These are phyloP conservation scores for Nitzschia sp. DNA, from an alignment of 108 stramenopile genomes.

Conservation along the genomic window DNA sequence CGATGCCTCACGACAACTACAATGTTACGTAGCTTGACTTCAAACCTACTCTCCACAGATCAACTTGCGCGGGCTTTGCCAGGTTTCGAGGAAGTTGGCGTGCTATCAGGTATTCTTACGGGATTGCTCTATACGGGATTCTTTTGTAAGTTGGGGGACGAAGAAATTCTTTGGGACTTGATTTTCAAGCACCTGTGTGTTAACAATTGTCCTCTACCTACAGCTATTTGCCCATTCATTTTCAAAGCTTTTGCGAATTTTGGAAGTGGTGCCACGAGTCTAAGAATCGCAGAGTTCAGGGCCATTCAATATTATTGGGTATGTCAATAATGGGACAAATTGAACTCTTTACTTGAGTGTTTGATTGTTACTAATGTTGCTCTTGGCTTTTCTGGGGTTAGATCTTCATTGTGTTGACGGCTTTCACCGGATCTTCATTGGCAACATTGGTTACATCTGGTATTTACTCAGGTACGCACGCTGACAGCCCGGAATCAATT, in stretches of 20 bases:
- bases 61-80: constrained; percentile 8
- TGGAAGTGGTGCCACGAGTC: constrained; percentile 65
- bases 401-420: constrained; percentile 72
- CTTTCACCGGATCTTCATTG: constrained; percentile 69
- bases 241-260: constrained; percentile 88
- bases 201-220: too few relatives aligned
- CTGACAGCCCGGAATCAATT: too few relatives aligned
- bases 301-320: constrained; percentile 40
- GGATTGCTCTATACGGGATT: constrained; percentile 67
- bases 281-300: constrained; percentile 58
- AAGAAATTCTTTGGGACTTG: constrained; percentile 12
- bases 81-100: background rate
- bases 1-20: background rate
- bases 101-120: constrained; percentile 51
- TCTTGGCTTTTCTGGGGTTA: constrained; percentile 82
- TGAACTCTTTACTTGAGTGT: background rate
- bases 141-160: too few relatives aligned
- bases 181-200: background rate
- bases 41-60: constrained; percentile 5
- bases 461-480: background rate
- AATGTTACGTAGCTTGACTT: constrained; percentile 7
- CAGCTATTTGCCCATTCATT: constrained; percentile 70
- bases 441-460: constrained; percentile 55
- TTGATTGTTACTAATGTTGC: constrained; percentile 58
- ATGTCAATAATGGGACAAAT: background rate